Percentiles rank a stretch among this genome's conserved stretches.
These are phyloP conservation scores for Gyromitra esculenta DNA, from an alignment of 2,329 filamentous ascomycete genomes.

Conservation along the genomic window DNA sequence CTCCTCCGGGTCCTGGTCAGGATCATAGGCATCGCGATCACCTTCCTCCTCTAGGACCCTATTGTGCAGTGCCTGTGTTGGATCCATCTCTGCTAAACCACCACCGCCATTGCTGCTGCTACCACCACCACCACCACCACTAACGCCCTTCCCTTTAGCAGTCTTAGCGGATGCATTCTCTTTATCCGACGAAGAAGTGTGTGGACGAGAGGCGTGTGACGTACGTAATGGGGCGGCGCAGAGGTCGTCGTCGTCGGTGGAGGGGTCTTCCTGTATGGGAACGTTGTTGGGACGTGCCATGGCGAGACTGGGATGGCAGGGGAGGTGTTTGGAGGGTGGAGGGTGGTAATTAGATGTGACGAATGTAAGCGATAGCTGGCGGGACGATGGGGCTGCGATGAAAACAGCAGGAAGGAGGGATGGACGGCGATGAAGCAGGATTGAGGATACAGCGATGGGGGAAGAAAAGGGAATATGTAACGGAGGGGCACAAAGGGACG, in stretches of 20 bases:
- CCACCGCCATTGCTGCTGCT: slow-evolving; percentile 4
- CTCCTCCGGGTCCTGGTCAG: slow-evolving; percentile 80
- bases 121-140: slow-evolving; percentile 13
- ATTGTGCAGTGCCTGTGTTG: slow-evolving; percentile 49
- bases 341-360: background rate
- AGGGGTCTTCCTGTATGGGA: slow-evolving; percentile 48
- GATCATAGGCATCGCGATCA: slow-evolving; percentile 74
- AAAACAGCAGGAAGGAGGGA: background rate
- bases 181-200: slow-evolving; percentile 50
- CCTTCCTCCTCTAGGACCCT: slow-evolving; percentile 57
- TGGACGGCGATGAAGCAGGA: background rate
- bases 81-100: slow-evolving; percentile 37
- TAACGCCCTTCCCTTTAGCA: slow-evolving; percentile 26
- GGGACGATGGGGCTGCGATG: slow-evolving; percentile 6
- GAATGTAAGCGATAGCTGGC: slow-evolving; percentile 15
- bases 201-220: slow-evolving; percentile 44
- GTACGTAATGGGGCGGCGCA: slow-evolving; percentile 41
- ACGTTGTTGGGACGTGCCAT: slow-evolving; percentile 41
- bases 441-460: background rate
- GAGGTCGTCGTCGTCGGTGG: slow-evolving; percentile 39
- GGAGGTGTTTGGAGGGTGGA: background rate
- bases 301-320: background rate
- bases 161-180: slow-evolving; percentile 49
- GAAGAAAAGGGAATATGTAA: background rate
- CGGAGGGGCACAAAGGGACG: slow-evolving; percentile 28